Base-by-base conservation (phyloP, 805 yeast species). In the Ogataea pini region DNA sequence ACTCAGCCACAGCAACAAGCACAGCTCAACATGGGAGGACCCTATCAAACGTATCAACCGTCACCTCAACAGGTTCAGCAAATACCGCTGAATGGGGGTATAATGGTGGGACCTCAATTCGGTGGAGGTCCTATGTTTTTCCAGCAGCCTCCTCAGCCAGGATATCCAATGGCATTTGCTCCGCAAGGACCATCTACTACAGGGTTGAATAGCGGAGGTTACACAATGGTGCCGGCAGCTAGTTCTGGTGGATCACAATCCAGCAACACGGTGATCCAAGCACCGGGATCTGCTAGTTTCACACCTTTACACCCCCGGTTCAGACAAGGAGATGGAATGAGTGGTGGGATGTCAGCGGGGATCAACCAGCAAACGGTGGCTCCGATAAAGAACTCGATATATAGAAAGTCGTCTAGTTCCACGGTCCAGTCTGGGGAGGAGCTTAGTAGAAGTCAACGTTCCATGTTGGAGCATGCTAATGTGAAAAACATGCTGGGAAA, bases 401-500 rank as follows among this genome's bases (percentile, higher is more conserved):
- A 57, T 40, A 44, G 58, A 42, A 55, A 57, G 27, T 46, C 59
- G 12, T 55, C 61, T 7, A 54, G 56, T 7, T 51, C 59, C 25
- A 50, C 57, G n/a, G 29, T 55, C 25, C 58, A 56, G 39, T 56
- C 60, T 7, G 58, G 58, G 9, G 58, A 54, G 33, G 60, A 56
- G 36, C 40, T 58, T 38, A 42, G 52, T 22, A 41, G 48, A 24
- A 46, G 49, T 13, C 60, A 58, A 37, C 44, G 48, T 24, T 48
- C 48, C 20, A 17, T 58, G 37, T 44, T 52, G 14, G 56, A 54
- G 27, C 54, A 52, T 48, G 60, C 60, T 10, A 56, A 56, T 34
- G 57, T 56, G 27, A 50, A 46, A 29, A 51, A 54, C 43, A 54
- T 52, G 54, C 24, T 56, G 17, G 54, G 51, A 32, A 52, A 56